phyloP scores from a whole-genome alignment of 495 filamentous ascomycete genomes.

The Aspergillus heteromorphus region DNA sequence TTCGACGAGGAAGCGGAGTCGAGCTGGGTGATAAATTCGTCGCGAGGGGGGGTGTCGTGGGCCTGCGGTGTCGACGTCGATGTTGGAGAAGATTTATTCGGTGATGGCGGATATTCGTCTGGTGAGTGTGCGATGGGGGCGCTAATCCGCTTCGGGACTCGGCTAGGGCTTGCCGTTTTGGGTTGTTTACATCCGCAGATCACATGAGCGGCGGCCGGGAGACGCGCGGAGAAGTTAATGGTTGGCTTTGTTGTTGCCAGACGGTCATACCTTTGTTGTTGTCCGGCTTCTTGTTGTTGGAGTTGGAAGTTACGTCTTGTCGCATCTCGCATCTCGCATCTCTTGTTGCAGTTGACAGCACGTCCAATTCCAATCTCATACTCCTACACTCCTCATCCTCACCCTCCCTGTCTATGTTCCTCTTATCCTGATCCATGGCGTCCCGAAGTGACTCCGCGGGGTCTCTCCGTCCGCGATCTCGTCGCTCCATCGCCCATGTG shows the following conservation, averaged over 20 bases:
- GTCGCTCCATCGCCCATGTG: conserved; percentile 72
- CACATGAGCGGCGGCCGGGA: conserved; percentile 19
- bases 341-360: too few species aligned
- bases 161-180: conserved; percentile 39
- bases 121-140: conserved; percentile 35
- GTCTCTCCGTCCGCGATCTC: conserved; percentile 49
- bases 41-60: conserved; percentile 26
- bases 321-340: too few species aligned
- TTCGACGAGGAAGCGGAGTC: conserved; percentile 40
- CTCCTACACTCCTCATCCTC: background rate
- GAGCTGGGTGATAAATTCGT: conserved; percentile 32
- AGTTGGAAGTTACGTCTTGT: too few species aligned
- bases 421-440: conserved; percentile 23
- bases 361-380: background rate
- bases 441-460: conserved; percentile 35
- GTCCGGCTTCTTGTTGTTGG: background rate
- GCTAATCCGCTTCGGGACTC: conserved; percentile 33
- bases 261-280: background rate
- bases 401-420: conserved; percentile 12
- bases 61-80: conserved; percentile 39
- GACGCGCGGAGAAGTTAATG: conserved; percentile 22
- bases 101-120: conserved; percentile 32
- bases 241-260: background rate
- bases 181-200: conserved; percentile 43
- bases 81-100: conserved; percentile 39